These are phyloP conservation scores for Hyaloperonospora brassicae DNA, from an alignment of 352 stramenopile species.

Conservation along the genomic window DNA sequence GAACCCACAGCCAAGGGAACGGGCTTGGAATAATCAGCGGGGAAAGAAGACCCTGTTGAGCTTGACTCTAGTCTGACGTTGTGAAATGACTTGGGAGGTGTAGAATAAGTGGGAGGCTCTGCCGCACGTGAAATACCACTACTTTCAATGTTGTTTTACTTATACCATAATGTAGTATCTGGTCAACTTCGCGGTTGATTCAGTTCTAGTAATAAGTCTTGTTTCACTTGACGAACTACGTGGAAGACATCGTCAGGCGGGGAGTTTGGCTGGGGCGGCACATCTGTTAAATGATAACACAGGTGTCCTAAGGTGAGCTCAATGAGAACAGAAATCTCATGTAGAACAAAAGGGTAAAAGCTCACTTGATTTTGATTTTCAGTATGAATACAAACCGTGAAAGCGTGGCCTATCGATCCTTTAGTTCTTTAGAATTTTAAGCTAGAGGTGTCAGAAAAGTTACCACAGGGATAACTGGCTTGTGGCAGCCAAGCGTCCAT, in stretches of 20 bases:
- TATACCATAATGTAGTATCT: not conserved
- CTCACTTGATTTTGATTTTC: conserved; percentile 22
- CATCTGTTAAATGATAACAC: no score
- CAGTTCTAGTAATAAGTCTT: not conserved
- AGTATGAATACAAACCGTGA: conserved; percentile 24
- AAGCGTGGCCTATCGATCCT: conserved; percentile 20
- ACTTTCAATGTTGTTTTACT: not conserved
- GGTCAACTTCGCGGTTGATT: not conserved
- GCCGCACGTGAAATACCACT: conserved; percentile 1
- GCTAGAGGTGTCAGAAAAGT: conserved; percentile 20
- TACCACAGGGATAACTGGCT: conserved; percentile 15
- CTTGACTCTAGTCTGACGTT: conserved; percentile 1
- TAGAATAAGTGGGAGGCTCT: conserved; percentile 1
- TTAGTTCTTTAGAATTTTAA: conserved; percentile 18
- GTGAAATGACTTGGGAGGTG: conserved; percentile 3
- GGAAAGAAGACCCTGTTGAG: conserved; percentile 1
- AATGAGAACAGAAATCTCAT: no score
- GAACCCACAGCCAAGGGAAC: not conserved
- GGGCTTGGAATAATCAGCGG: not conserved
- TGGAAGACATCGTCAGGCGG: conserved; percentile 14
- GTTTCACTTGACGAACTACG: not conserved
- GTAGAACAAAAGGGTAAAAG: conserved; percentile 15
- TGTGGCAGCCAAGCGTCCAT: conserved; percentile 16
- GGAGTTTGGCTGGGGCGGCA: no score
- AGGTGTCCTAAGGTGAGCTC: no score